A percentile compares a stretch with the other conserved stretches of the same genome.
Conservation (phyloP, 78 protist species). For the Emiliania huxleyi region DNA sequence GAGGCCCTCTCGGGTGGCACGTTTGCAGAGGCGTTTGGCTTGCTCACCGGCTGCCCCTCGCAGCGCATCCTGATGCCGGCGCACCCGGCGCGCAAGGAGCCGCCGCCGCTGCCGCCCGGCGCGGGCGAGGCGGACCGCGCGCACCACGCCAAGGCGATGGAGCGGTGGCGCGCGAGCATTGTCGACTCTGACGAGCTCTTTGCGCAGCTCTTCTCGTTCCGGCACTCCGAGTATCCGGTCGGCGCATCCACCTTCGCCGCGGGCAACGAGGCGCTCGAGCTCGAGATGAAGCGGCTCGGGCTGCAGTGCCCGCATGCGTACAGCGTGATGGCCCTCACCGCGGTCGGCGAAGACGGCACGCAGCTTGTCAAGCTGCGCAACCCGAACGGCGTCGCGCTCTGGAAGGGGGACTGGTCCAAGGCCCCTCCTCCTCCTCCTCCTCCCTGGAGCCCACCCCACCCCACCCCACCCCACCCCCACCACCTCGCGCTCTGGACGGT, state of each 20-base stretch:
- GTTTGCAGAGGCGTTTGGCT: background rate
- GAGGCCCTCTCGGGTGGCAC: slow-evolving; percentile 28
- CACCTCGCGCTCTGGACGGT: too few relatives aligned
- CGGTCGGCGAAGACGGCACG: background rate
- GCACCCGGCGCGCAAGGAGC: background rate
- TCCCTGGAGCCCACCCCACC: too few relatives aligned
- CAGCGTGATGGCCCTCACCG: background rate
- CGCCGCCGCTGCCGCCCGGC: background rate
- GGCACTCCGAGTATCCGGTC: background rate
- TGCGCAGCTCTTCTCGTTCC: background rate
- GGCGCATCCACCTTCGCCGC: background rate
- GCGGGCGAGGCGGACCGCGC: background rate
- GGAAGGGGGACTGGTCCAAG: background rate
- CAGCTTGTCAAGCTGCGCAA: slow-evolving; percentile 19
- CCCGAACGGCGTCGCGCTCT: background rate
- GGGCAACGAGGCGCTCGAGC: background rate
- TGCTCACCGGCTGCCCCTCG: background rate
- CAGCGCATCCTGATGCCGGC: background rate
- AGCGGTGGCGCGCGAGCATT: background rate
- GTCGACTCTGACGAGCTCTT: background rate
- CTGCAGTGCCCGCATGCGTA: background rate
- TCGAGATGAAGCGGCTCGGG: background rate
- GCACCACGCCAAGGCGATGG: background rate
- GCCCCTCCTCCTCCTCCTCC: too few relatives aligned
- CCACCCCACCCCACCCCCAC: too few relatives aligned